phyloP scores from a whole-genome alignment of 169 alveolate genomes.

The Babesia divergens region DNA sequence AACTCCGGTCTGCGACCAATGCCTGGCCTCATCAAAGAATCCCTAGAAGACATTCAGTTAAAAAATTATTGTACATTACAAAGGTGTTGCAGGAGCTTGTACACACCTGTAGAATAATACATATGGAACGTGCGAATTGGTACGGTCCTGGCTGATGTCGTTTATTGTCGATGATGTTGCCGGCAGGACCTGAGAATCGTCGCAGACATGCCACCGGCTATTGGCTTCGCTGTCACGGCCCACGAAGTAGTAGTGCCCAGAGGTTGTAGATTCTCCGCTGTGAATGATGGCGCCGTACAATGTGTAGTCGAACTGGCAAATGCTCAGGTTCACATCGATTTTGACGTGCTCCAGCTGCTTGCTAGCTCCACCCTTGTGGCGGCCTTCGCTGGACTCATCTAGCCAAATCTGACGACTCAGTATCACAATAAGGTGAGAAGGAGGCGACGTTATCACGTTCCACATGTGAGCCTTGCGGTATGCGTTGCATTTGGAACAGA shows the following conservation, averaged over 20 bases:
- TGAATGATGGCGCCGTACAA: slow-evolving; percentile 79
- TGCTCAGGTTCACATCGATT: slow-evolving; percentile 46
- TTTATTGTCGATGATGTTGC: slow-evolving; percentile 51
- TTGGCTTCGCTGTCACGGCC: slow-evolving; percentile 74
- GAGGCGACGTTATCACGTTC: slow-evolving; percentile 80
- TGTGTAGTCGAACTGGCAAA: slow-evolving; percentile 71
- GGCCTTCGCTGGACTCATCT: not conserved
- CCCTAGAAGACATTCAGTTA: no score
- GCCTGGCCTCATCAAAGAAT: no score
- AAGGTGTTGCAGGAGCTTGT: slow-evolving; percentile 74
- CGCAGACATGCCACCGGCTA: slow-evolving; percentile 67
- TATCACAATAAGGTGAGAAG: slow-evolving; percentile 76
- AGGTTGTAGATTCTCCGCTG: slow-evolving; percentile 70
- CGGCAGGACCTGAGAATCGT: slow-evolving; percentile 64
- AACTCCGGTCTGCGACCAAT: no score
- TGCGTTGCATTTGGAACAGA: slow-evolving; percentile 70
- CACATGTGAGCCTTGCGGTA: slow-evolving; percentile 75
- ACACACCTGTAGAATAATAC: slow-evolving; percentile 73
- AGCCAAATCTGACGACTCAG: slow-evolving; percentile 71
- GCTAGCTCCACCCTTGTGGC: slow-evolving; percentile 23
- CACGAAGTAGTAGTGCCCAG: slow-evolving; percentile 81
- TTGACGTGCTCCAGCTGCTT: slow-evolving; percentile 67
- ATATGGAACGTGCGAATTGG: slow-evolving; percentile 74
- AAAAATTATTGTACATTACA: not conserved
- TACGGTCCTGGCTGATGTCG: slow-evolving; percentile 52